These are phyloP conservation scores for Cercophora scortea DNA, from an alignment of 495 filamentous ascomycete species.

Conservation along the genomic window DNA sequence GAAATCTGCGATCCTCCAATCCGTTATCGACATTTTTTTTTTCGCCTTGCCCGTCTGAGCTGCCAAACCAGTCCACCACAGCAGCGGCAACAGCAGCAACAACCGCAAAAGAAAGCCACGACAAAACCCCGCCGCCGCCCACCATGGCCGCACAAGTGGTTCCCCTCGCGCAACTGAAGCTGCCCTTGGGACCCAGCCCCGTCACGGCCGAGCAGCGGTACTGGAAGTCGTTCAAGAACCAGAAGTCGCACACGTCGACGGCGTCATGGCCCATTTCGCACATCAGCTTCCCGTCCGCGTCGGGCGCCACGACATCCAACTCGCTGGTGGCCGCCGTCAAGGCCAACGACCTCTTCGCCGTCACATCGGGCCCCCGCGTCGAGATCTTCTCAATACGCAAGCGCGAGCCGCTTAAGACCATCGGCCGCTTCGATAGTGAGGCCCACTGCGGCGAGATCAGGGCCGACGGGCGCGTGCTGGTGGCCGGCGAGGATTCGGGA, in stretches of 20 bases:
- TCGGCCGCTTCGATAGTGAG: slow-evolving; percentile 83
- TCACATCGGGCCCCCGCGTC: slow-evolving; percentile 82
- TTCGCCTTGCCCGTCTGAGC: too few species aligned
- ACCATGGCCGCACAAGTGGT: slow-evolving; percentile 83
- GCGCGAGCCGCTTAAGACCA: slow-evolving; percentile 80
- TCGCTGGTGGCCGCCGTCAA: slow-evolving; percentile 33
- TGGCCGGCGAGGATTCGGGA: slow-evolving; percentile 85
- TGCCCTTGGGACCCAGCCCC: slow-evolving; percentile 63
- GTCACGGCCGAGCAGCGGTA: slow-evolving; percentile 87
- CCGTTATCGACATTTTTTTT: too few species aligned
- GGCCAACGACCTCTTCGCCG: slow-evolving; percentile 72
- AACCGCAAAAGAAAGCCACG: not conserved
- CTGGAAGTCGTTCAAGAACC: slow-evolving; percentile 85
- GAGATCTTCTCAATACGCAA: slow-evolving; percentile 89
- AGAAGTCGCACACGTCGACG: slow-evolving; percentile 76
- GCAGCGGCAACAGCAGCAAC: not conserved
- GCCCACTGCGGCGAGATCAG: slow-evolving; percentile 82
- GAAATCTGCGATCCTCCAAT: too few species aligned
- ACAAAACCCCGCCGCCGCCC: not conserved
- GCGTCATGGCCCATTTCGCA: slow-evolving; percentile 78
- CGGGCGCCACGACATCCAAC: slow-evolving; percentile 36
- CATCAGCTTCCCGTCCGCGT: slow-evolving; percentile 67
- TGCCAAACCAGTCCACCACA: too few species aligned
- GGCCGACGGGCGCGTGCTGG: slow-evolving; percentile 77
- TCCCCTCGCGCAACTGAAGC: slow-evolving; percentile 74